Conservation (phyloP, 2,329 filamentous ascomycete genomes). For the Leptographium wingfieldii region DNA sequence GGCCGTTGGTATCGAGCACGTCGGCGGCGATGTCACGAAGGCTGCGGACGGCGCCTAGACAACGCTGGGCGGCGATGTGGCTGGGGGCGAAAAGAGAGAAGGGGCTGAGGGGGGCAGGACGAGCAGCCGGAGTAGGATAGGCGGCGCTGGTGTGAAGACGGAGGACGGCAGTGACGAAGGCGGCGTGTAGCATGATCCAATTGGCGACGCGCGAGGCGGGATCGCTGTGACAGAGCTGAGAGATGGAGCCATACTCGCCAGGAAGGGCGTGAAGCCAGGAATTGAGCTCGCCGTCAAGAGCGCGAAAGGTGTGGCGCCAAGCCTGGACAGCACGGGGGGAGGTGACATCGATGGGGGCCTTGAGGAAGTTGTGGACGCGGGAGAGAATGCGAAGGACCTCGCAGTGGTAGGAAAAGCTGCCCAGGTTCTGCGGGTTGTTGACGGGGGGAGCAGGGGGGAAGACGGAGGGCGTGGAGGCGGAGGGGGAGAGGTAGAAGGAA, state of each 20-base stretch:
- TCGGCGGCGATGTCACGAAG: slow-evolving; percentile 68
- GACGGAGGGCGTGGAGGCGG: background rate
- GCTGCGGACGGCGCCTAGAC: slow-evolving; percentile 70
- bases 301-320: slow-evolving; percentile 79
- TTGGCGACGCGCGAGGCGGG: slow-evolving; percentile 61
- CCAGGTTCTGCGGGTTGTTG: slow-evolving; percentile 61
- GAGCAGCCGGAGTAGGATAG: slow-evolving; percentile 42
- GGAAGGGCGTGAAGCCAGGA: slow-evolving; percentile 78
- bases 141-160: slow-evolving; percentile 82
- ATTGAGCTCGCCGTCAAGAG: slow-evolving; percentile 67
- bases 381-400: slow-evolving; percentile 80
- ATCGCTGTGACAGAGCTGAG: slow-evolving; percentile 59
- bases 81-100: slow-evolving; percentile 71
- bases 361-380: slow-evolving; percentile 77
- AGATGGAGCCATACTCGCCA: slow-evolving; percentile 71
- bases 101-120: slow-evolving; percentile 53
- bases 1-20: slow-evolving; percentile 60
- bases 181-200: slow-evolving; percentile 84
- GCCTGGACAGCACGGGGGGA: slow-evolving; percentile 71
- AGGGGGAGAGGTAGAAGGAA: background rate
- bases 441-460: slow-evolving; percentile 9
- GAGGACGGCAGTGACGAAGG: slow-evolving; percentile 81
- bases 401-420: slow-evolving; percentile 80
- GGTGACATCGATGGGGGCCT: slow-evolving; percentile 77
- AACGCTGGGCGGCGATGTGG: slow-evolving; percentile 71